phyloP scores from a whole-genome alignment of 2,329 filamentous ascomycete genomes.

The Zasmidium angulare region DNA sequence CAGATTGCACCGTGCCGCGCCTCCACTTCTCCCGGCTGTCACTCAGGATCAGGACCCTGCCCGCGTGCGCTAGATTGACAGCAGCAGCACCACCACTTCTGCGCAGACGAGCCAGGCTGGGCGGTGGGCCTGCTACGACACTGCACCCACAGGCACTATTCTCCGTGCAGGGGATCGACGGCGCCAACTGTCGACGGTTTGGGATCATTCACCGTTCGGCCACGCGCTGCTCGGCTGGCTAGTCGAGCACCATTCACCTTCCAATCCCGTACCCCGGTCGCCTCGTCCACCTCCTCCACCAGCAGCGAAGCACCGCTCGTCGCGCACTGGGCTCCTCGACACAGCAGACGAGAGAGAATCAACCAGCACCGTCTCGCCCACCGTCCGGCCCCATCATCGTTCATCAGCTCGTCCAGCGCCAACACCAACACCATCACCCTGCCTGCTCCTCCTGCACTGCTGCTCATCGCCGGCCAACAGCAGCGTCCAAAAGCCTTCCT shows the following conservation, averaged over 20 bases:
- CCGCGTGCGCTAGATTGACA: slow-evolving; percentile 7
- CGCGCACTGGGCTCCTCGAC: no score
- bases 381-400: neutral
- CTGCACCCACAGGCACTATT: neutral
- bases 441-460: neutral
- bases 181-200: slow-evolving; percentile 8
- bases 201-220: slow-evolving; percentile 8
- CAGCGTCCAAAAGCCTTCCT: slow-evolving; percentile 3
- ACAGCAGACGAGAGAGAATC: no score
- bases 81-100: no score
- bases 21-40: neutral
- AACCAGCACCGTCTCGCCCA: neutral
- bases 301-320: neutral
- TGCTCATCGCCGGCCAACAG: neutral
- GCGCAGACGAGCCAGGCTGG: slow-evolving; percentile 2
- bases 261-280: neutral
- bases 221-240: neutral
- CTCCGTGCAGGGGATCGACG: slow-evolving; percentile 8
- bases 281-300: neutral
- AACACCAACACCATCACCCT: neutral
- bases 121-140: no score
- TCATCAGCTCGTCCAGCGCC: no score
- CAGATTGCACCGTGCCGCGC: neutral
- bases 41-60: slow-evolving; percentile 2
- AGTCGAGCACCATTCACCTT: neutral